Conservation (phyloP, 1,139 yeast species). For the Zygosaccharomyces sapae region DNA sequence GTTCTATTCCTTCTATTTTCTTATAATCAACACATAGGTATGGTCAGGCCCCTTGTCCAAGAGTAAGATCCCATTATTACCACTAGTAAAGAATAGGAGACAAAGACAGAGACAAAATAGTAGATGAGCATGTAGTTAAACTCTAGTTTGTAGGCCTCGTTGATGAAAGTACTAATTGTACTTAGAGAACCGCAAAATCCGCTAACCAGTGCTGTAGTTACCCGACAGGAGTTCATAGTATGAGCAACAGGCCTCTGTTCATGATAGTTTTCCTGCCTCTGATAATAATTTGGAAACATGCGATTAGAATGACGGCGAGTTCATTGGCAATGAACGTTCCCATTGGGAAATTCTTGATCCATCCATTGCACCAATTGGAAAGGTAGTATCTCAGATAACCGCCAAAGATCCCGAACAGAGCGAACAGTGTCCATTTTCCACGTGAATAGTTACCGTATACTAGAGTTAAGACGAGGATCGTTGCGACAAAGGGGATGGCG, state of each 20-base stretch:
- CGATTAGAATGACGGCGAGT: constrained; percentile 54
- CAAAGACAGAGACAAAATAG: constrained; percentile 29
- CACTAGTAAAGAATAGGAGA: constrained; percentile 43
- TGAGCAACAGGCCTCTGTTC: constrained; percentile 35
- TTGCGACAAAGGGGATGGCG: constrained; percentile 27
- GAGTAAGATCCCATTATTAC: constrained; percentile 51
- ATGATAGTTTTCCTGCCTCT: constrained; percentile 41
- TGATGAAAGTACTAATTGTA: constrained; percentile 73
- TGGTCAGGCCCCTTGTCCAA: constrained; percentile 33
- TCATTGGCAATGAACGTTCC: constrained; percentile 77
- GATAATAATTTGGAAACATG: constrained; percentile 49
- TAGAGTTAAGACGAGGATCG: constrained; percentile 29
- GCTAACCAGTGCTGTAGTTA: constrained; percentile 53
- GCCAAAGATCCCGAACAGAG: constrained; percentile 33
- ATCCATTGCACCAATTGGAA: constrained; percentile 47
- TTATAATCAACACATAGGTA: not conserved
- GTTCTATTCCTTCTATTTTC: not conserved
- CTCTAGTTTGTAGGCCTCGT: constrained; percentile 48
- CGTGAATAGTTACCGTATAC: constrained; percentile 30
- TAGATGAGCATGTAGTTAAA: constrained; percentile 22
- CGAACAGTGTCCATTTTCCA: constrained; percentile 32
- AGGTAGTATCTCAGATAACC: constrained; percentile 49
- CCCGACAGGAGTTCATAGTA: constrained; percentile 44
- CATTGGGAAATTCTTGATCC: constrained; percentile 46
- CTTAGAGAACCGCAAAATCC: constrained; percentile 79